Conservation (phyloP, 306 rosid species). For the Inga laurina region DNA sequence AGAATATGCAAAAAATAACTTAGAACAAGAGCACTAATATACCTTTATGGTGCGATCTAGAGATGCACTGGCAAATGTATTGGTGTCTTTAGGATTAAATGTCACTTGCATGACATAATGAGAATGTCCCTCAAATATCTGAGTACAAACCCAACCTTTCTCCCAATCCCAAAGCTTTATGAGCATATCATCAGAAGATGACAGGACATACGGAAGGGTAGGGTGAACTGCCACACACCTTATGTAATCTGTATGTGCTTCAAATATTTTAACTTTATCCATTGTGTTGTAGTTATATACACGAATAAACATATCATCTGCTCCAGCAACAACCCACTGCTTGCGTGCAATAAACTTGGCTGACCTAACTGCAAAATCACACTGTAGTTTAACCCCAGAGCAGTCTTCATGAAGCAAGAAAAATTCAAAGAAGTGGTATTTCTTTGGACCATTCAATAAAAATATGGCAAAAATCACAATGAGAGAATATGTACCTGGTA, state of each 20-base stretch:
- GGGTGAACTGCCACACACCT: conserved; percentile 99
- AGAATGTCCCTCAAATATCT: conserved; percentile 99
- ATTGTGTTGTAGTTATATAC: conserved; percentile 98
- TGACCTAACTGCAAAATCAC: conserved; percentile 82
- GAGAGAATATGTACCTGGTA: conserved; percentile 69
- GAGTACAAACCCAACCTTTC: conserved; percentile 97
- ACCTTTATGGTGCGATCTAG: conserved; percentile 99
- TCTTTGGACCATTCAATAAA: conserved; percentile 29
- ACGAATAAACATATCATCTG: conserved; percentile 97
- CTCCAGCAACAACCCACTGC: conserved; percentile 99
- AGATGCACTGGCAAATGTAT: conserved; percentile 99
- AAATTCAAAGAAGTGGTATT: conserved; percentile 1
- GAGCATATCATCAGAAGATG: conserved; percentile 99
- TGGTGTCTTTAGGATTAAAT: conserved; percentile 97
- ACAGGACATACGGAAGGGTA: conserved; percentile 91
- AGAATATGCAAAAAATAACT: conserved; percentile 19
- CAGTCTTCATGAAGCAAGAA: conserved; percentile 18
- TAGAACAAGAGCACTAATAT: conserved; percentile 29
- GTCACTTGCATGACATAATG: conserved; percentile 99
- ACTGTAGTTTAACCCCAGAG: conserved; percentile 24
- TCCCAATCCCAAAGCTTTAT: conserved; percentile 99
- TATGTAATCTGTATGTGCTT: conserved; percentile 98
- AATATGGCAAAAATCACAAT: not conserved
- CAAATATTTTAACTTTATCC: conserved; percentile 93
- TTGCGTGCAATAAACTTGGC: conserved; percentile 96